Conservation (phyloP, 441 rosid genomes). For the Adansonia rubrostipa region DNA sequence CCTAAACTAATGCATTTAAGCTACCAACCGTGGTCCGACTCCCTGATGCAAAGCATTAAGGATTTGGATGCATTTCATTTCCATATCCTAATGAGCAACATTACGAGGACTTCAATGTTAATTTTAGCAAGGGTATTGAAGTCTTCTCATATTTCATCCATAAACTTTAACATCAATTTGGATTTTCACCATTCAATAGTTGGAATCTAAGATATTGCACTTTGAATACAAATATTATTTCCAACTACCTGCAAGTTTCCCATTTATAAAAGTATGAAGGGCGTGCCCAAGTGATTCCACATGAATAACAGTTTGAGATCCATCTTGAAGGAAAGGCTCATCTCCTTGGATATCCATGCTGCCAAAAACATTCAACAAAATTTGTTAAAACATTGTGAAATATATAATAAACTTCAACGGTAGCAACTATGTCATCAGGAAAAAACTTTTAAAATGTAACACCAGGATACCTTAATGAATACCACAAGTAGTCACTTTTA, state of each 20-base stretch:
- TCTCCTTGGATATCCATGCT: conserved; percentile 58
- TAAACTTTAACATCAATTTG: neutral
- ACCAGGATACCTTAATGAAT: conserved; percentile 72
- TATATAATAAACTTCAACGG: neutral
- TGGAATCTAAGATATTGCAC: neutral
- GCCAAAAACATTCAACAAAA: conserved; percentile 34
- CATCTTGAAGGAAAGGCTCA: conserved; percentile 65
- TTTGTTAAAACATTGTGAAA: conserved; percentile 8
- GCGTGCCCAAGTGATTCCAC: conserved; percentile 88
- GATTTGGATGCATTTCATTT: neutral
- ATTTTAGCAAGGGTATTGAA: neutral
- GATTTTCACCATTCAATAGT: neutral
- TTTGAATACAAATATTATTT: conserved; percentile 11
- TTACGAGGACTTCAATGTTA: neutral
- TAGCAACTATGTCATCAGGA: conserved; percentile 26
- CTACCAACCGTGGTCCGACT: neutral
- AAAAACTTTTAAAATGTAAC: conserved; percentile 7
- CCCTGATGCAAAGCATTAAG: neutral
- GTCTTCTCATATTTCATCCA: neutral
- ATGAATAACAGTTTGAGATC: conserved; percentile 76
- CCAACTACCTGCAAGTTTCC: conserved; percentile 71
- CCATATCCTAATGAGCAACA: neutral
- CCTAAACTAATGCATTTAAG: neutral
- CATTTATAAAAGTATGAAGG: conserved; percentile 82
- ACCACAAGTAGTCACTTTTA: conserved; percentile 90